A percentile compares a stretch with the other conserved stretches of the same genome.
Conservation (phyloP, 2,329 filamentous ascomycete species). For the Beauveria pseudobassiana region DNA sequence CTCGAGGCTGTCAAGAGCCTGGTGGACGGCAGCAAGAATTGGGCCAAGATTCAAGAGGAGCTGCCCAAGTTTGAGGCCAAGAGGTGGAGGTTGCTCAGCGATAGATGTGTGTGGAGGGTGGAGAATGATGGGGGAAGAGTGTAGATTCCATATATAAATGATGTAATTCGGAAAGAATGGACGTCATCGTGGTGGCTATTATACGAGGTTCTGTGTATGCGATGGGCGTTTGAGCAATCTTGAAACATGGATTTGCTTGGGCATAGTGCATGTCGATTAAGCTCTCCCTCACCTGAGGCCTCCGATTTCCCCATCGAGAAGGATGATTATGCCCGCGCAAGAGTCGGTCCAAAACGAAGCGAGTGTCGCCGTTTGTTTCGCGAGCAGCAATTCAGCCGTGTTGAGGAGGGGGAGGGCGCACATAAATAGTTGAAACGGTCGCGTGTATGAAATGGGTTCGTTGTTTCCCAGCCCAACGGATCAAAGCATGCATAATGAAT, state of each 20-base stretch:
- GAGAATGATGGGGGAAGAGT: background rate
- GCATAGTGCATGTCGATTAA: too few species aligned
- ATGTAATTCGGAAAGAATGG: background rate
- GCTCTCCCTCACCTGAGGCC: background rate
- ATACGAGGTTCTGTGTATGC: background rate
- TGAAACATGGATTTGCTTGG: background rate
- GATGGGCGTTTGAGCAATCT: background rate
- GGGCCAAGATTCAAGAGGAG: constrained; percentile 64
- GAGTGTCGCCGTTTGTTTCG: constrained; percentile 3
- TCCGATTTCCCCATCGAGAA: background rate
- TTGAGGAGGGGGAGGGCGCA: background rate
- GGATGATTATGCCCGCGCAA: background rate
- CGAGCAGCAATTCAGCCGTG: background rate
- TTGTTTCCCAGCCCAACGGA: too few species aligned
- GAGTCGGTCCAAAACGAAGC: background rate
- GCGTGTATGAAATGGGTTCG: too few species aligned
- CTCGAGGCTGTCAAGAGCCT: constrained; percentile 61
- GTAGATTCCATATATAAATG: constrained; percentile 12
- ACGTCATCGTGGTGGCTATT: background rate
- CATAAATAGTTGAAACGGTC: background rate
- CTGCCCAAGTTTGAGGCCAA: constrained; percentile 81
- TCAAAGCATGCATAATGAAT: too few species aligned
- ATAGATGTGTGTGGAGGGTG: constrained; percentile 13
- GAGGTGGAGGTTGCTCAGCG: constrained; percentile 41
- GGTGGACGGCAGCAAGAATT: constrained; percentile 43